Evolutionary conservation across 441 rosid genomes (phyloP).

Genomic region (Pelargonium myrrhifolium): DNA sequence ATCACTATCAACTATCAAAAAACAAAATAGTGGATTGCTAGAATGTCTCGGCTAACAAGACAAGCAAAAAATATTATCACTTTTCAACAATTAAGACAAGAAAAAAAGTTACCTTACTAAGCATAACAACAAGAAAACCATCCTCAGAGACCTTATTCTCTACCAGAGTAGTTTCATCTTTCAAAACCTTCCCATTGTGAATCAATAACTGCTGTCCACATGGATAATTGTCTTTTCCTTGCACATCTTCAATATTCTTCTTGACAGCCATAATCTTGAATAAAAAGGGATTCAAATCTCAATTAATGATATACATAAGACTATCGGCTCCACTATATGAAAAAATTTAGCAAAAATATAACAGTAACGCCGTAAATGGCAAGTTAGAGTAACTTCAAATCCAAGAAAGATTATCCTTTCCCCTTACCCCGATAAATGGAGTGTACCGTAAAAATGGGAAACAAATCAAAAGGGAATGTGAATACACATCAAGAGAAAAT

Average conservation of each 20-base stretch:
- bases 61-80: background rate
- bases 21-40: too few relatives aligned
- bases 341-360: background rate
- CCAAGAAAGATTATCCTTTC: background rate
- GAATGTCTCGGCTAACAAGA: background rate
- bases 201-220: constrained; percentile 92
- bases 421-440: background rate
- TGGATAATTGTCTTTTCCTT: constrained; percentile 92
- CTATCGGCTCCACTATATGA: too few relatives aligned
- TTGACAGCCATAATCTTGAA: constrained; percentile 87
- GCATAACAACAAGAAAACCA: constrained; percentile 98
- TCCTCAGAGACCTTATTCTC: constrained; percentile 84
- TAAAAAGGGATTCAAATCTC: background rate
- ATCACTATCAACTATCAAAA: background rate
- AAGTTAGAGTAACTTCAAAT: background rate
- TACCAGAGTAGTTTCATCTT: constrained; percentile 80
- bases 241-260: constrained; percentile 93
- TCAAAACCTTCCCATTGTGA: constrained; percentile 94
- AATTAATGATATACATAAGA: background rate
- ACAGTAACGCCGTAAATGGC: background rate
- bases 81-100: background rate
- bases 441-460: background rate
- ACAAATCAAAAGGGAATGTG: background rate
- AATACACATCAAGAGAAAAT: background rate
- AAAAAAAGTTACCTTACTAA: constrained; percentile 62